Percentiles rank a stretch among this genome's conserved stretches.
Conservation (phyloP, 306 rosid species). For the Mimosa bimucronata region DNA sequence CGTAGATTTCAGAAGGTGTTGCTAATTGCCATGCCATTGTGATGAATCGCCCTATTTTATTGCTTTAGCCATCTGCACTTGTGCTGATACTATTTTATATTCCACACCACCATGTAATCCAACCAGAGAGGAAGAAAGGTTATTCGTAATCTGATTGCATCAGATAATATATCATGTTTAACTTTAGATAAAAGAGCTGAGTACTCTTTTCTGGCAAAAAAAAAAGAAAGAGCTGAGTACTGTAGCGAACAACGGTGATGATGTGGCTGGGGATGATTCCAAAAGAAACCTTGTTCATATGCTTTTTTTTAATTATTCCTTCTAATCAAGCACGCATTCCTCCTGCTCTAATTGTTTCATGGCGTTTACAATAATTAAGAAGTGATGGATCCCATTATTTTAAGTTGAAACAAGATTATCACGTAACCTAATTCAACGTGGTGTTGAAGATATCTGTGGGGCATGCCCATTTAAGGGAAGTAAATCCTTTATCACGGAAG, state of each 20-base stretch:
- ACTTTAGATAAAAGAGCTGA: not conserved
- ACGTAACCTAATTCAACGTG: constrained; percentile 14
- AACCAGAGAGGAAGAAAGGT: not conserved
- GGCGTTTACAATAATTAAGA: constrained; percentile 12
- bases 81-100: constrained; percentile 24
- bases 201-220: too few relatives aligned
- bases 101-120: constrained; percentile 21
- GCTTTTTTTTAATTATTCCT: constrained; percentile 42
- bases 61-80: constrained; percentile 35
- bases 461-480: constrained; percentile 72
- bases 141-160: constrained; percentile 24
- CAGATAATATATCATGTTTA: constrained; percentile 10
- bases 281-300: constrained; percentile 43
- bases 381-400: constrained; percentile 31
- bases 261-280: constrained; percentile 45
- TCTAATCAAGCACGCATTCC: constrained; percentile 38
- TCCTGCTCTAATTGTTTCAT: constrained; percentile 32
- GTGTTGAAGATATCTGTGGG: constrained; percentile 19
- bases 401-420: not conserved
- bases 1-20: constrained; percentile 31
- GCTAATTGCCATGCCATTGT: constrained; percentile 33
- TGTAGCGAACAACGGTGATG: constrained; percentile 7
- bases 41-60: constrained; percentile 47
- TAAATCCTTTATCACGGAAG: not conserved
- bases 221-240: constrained; percentile 1